phyloP scores from a whole-genome alignment of 176 grass and related monocot genomes.

The Elymus sibiricus region DNA sequence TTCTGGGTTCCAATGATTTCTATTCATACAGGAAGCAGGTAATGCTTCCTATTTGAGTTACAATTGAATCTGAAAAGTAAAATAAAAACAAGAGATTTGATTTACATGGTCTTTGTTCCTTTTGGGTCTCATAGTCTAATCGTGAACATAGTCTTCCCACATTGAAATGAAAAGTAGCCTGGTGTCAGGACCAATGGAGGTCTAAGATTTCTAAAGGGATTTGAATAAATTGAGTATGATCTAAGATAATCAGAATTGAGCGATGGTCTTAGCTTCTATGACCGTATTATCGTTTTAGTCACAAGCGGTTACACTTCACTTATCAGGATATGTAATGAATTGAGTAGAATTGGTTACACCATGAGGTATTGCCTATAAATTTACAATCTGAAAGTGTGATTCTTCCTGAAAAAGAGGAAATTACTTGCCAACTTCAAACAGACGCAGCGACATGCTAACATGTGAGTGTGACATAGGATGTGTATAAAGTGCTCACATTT shows the following conservation, averaged over 20 bases:
- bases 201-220: neutral
- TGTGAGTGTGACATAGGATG: neutral
- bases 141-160: neutral
- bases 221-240: neutral
- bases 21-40: slow-evolving; percentile 97
- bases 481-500: neutral
- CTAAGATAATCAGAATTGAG: neutral
- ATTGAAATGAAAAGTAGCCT: neutral
- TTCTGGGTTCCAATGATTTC: slow-evolving; percentile 93
- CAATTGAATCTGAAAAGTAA: neutral
- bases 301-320: neutral
- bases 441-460: neutral
- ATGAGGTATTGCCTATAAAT: neutral
- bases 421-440: neutral
- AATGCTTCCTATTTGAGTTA: slow-evolving; percentile 4
- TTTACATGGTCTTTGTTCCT: slow-evolving; percentile 19
- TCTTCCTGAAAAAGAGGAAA: neutral
- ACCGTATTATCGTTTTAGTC: neutral
- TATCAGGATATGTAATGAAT: neutral
- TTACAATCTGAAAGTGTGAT: neutral
- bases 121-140: neutral
- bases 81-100: slow-evolving; percentile 23
- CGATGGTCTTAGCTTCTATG: neutral
- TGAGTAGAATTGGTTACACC: neutral
- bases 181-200: neutral